Percentiles rank a stretch among this genome's conserved stretches.
These are phyloP conservation scores for Sindora glabra DNA, from an alignment of 306 rosid genomes.

Conservation along the genomic window DNA sequence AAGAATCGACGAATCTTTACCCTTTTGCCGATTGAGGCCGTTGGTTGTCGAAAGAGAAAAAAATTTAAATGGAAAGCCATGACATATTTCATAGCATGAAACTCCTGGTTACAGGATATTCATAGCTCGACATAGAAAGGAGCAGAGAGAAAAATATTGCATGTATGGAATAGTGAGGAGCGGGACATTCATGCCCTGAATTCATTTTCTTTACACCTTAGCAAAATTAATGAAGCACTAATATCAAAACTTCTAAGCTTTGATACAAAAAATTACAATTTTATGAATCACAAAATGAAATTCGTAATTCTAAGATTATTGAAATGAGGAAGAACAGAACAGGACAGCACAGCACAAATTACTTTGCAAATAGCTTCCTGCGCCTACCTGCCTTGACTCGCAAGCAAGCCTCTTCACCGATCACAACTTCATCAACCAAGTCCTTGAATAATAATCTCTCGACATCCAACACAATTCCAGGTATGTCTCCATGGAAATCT, in stretches of 20 bases:
- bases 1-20: too few species aligned
- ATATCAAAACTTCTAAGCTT: conserved; percentile 15
- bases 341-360: conserved; percentile 16
- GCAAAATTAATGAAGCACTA: conserved; percentile 21
- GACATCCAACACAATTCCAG: conserved; percentile 59
- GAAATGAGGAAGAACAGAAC: conserved; percentile 8
- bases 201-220: conserved; percentile 31
- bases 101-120: background rate
- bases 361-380: conserved; percentile 56
- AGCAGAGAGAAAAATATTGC: background rate
- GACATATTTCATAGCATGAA: background rate
- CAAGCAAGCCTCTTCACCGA: conserved; percentile 57
- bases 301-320: conserved; percentile 15
- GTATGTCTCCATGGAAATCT: conserved; percentile 44
- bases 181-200: conserved; percentile 18
- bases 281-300: conserved; percentile 13
- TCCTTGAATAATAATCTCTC: conserved; percentile 81
- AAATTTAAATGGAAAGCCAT: too few species aligned
- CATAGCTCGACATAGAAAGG: background rate
- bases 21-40: too few species aligned
- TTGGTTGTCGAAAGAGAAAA: too few species aligned
- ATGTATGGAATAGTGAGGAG: conserved; percentile 8
- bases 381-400: conserved; percentile 54
- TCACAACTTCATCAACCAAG: conserved; percentile 60
- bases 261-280: background rate